Conservation (phyloP, 83 land plant species). For the Thuja plicata region DNA sequence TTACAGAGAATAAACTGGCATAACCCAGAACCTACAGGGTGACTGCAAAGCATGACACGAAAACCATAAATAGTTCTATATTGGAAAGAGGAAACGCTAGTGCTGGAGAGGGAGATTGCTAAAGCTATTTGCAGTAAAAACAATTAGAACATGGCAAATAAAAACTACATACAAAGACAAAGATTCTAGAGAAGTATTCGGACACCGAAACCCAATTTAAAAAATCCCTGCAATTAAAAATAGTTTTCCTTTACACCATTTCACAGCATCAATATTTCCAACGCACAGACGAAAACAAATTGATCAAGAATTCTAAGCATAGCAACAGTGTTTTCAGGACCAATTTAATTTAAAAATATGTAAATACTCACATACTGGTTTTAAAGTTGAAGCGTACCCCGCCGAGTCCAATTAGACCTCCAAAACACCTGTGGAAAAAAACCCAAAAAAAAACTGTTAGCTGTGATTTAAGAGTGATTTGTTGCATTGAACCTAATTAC, state of each 20-base stretch:
- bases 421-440: slow-evolving; percentile 1
- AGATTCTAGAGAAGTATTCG: neutral
- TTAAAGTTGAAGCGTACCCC: slow-evolving; percentile 10
- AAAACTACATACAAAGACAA: neutral
- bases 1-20: no score
- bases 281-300: neutral
- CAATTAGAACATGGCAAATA: neutral
- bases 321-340: neutral
- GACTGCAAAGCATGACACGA: no score
- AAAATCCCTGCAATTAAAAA: neutral
- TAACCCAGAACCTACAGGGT: no score
- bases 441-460: neutral
- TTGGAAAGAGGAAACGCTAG: no score
- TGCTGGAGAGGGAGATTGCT: no score
- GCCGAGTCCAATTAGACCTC: slow-evolving; percentile 9
- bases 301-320: neutral
- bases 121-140: neutral
- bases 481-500: no score
- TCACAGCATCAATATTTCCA: neutral
- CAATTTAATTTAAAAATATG: neutral
- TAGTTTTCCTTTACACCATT: neutral
- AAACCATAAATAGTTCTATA: no score
- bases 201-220: neutral
- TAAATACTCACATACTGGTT: slow-evolving; percentile 14
- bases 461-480: neutral